phyloP scores from a whole-genome alignment of 2,329 filamentous ascomycete genomes.

The Nannizziopsis arthrosporioides region DNA sequence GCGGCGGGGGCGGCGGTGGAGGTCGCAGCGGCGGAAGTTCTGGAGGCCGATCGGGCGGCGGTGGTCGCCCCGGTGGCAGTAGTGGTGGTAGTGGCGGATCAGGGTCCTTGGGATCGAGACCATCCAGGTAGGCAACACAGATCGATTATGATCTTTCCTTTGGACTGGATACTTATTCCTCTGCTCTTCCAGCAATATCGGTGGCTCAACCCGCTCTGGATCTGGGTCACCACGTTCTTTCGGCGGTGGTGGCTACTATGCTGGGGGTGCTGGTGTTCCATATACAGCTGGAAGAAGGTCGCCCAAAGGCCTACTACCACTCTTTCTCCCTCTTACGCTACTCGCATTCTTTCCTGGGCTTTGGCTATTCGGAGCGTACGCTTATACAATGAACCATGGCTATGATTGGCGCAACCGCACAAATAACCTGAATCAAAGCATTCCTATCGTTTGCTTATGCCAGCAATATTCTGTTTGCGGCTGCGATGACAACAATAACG shows the following conservation, averaged over 20 bases:
- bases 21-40: conserved; percentile 16
- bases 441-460: conserved; percentile 48
- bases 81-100: conserved; percentile 14
- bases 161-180: background rate
- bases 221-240: conserved; percentile 31
- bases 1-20: conserved; percentile 19
- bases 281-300: conserved; percentile 39
- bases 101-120: conserved; percentile 3
- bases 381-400: conserved; percentile 42
- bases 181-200: conserved; percentile 11
- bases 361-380: conserved; percentile 46
- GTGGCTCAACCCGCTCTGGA: conserved; percentile 14
- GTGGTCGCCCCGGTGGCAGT: conserved; percentile 11
- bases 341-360: conserved; percentile 41
- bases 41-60: conserved; percentile 13
- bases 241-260: conserved; percentile 44
- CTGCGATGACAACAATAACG: conserved; percentile 43
- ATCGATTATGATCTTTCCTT: background rate
- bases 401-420: conserved; percentile 39
- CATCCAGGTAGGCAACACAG: background rate
- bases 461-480: conserved; percentile 44
- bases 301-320: conserved; percentile 39
- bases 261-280: conserved; percentile 42
- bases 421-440: conserved; percentile 36
- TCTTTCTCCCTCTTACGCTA: conserved; percentile 38